Evolutionary conservation across 2,329 filamentous ascomycete genomes (phyloP).

Genomic region (Ophiobolus disseminans): DNA sequence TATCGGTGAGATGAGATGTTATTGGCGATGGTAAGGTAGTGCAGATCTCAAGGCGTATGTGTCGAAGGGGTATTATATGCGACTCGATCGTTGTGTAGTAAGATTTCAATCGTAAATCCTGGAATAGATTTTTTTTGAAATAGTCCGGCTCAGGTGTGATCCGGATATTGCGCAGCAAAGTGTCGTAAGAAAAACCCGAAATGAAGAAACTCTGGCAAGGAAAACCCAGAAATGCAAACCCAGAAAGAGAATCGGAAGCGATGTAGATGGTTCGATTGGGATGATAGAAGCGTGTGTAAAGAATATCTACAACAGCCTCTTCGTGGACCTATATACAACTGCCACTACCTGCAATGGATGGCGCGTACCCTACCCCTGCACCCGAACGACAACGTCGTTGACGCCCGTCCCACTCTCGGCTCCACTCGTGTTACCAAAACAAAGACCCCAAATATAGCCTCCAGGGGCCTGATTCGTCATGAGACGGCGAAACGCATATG

Average conservation of each 20-base stretch:
- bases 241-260: not conserved
- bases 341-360: not conserved
- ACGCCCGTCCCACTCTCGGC: constrained; percentile 12
- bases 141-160: not conserved
- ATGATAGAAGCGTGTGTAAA: not conserved
- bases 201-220: not conserved
- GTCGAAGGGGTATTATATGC: constrained; percentile 15
- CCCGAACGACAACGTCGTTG: not conserved
- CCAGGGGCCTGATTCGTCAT: constrained; percentile 14
- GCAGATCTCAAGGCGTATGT: constrained; percentile 6
- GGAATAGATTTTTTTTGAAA: not conserved
- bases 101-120: not conserved
- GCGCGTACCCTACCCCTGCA: not conserved
- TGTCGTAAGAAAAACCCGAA: constrained; percentile 1
- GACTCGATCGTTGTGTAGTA: not conserved
- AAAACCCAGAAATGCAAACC: not conserved
- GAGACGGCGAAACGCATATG: not conserved
- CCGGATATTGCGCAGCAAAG: not conserved
- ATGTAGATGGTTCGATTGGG: not conserved
- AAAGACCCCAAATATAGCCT: constrained; percentile 30
- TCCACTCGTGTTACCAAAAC: not conserved
- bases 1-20: not conserved
- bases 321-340: constrained; percentile 4
- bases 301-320: not conserved
- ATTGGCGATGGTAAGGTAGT: not conserved